Base-by-base conservation (phyloP, 2,329 filamentous ascomycete species). In the Zymoseptoria ardabiliae region DNA sequence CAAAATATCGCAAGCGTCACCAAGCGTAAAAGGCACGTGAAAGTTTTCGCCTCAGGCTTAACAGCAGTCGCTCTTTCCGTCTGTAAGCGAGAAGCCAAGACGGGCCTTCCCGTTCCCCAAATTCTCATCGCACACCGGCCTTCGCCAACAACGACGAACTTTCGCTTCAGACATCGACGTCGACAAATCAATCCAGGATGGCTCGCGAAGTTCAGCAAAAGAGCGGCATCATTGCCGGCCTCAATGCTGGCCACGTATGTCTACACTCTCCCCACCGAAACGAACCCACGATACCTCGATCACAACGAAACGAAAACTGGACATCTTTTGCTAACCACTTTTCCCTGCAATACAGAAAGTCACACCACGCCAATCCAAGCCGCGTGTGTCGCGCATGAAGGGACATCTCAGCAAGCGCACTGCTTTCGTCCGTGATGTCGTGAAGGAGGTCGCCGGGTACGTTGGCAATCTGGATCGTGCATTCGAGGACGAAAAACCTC, bases 361-460 rank as follows among this genome's bases (percentile, higher is more conserved):
- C 75, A 81, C 78, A 58, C 77, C 78, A 52, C 78, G 75, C 73
- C 76, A 77, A 70, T 75, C 77, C 60, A 77, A 77, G 69, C 72
- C 76, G 66, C 76, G 75, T 67, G 76, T 80, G 68, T 81, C 79
- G 67, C 76, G 78, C 90, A 92, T 87, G 82, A 97, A 97, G 86
- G 94, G 94, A 72, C 90, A 94, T 81, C 83, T 96, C 76, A 95
- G 90, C 83, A 96, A 96, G 88, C 88, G 92, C 75, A 97, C 94
- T 72, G 87, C 89, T 73, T 97, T 99, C 82, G 93, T 97, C 72
- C 86, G 94, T 73, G 92, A 97, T 76, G 88, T 99, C 77, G 91
- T 96, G 79, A 96, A 95, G 85, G 94, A 99, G 84, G 94, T 97
- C 79, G 87, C 92, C 79, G 94, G 89, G 89, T 91, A 86, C 75